Evolutionary conservation across 805 yeast genomes (phyloP), one percentile per base, ranked within the genome.

Genomic region (Candida silvicultrix): DNA sequence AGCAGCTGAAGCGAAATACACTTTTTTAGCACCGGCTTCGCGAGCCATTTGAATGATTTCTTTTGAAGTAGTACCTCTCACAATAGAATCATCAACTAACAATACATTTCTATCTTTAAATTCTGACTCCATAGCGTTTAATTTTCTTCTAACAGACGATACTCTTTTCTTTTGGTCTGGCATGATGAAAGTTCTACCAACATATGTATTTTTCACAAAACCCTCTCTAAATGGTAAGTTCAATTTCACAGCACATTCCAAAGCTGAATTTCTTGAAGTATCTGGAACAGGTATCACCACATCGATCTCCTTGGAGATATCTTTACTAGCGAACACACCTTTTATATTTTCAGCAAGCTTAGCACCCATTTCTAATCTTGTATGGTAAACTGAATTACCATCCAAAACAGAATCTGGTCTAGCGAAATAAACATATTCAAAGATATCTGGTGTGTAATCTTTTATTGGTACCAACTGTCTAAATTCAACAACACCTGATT

Each of bases 281-380:
- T 94, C 99, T 11, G 99, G 99, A 14, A 94, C 99, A 2, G 99
- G 97, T 48, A 94, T 88, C 35, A 94, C 96, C 41, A 92, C 99
- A 59, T 94, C 99, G 46, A 94, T 83, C 49, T 78, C 78, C 44
- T 74, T 67, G 38, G 70, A 65, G 19, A 72, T 68, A 35, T 75
- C 80, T 46, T 71, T 71, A 15, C 69, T 70, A 16, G 69, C 69
- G 47, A 77, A 71, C 14, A 67, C 58, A 19, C 62, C 50, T 23
- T 63, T 59, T 51, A 94, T 84, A 59, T 81, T 85, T 43, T 75
- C 69, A 5, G 98, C 99, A 47, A 94, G 74, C 62, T 85, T 85
- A 50, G 76, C 81, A 58, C 99, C 99, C 99, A 94, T 94, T 52
- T 81, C 89, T 50, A 94, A 75, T 65, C 98, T 82, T 32, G 96